A percentile compares a stretch with the other conserved stretches of the same genome.
Conservation (phyloP, 495 filamentous ascomycete genomes). For the Podospora tetraspora region DNA sequence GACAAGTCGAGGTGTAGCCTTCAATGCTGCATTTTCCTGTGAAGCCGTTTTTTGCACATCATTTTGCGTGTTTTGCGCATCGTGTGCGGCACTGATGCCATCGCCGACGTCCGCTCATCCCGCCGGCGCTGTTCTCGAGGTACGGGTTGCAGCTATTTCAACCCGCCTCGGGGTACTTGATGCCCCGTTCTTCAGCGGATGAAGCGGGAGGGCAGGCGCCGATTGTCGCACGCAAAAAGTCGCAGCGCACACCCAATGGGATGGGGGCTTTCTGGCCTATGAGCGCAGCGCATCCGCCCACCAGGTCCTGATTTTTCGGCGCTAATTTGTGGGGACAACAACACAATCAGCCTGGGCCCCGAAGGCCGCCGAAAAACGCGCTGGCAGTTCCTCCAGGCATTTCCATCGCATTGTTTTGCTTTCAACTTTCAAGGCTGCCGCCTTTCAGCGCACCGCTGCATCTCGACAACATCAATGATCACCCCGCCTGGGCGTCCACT, state of each 20-base stretch:
- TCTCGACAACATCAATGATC: background rate
- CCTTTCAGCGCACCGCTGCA: background rate
- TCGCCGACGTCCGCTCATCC: background rate
- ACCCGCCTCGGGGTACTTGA: constrained; percentile 15
- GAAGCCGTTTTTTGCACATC: constrained; percentile 13
- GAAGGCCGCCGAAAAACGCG: background rate
- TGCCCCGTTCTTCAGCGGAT: constrained; percentile 15
- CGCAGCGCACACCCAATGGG: constrained; percentile 17
- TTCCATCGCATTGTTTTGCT: background rate
- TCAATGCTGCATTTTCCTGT: constrained; percentile 1
- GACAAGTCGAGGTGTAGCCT: background rate
- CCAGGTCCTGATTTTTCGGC: constrained; percentile 10
- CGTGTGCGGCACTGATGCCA: constrained; percentile 8
- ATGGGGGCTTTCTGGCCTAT: constrained; percentile 13
- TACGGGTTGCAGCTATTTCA: constrained; percentile 19
- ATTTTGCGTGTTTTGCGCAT: constrained; percentile 10
- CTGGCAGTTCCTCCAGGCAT: background rate
- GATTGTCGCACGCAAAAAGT: constrained; percentile 18
- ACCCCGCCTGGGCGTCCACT: background rate
- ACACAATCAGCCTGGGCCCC: background rate
- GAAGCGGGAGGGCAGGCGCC: background rate
- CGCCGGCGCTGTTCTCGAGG: constrained; percentile 16
- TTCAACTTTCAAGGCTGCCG: background rate
- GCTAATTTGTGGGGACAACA: constrained; percentile 7
- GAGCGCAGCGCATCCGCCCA: constrained; percentile 10